Evolutionary conservation across 208 protist genomes (phyloP), one percentile per base, ranked within the genome.

Genomic region (Leishmania lainsoni): DNA sequence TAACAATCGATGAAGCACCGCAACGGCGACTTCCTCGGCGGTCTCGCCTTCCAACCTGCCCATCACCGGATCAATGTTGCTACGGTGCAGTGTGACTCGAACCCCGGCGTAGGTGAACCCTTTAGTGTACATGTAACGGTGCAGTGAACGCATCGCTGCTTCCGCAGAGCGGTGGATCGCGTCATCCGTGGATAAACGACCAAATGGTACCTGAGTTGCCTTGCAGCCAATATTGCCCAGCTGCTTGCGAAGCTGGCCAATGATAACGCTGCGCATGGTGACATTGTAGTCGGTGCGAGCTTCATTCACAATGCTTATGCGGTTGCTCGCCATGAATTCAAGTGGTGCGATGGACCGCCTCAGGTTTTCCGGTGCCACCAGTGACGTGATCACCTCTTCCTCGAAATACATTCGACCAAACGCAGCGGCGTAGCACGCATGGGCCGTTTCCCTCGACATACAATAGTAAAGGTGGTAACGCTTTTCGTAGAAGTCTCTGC

Each of bases 391-490:
- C 8, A 82, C 59, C 83, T 97, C 94, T 16, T 81, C 78, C 6
- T 80, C 80, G 49, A 95, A 91, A 9, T 81, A 87, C 87, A 93
- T 87, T 2, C 80, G 78, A 26, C 94, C 92, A 74, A 84, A 89
- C 6, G 81, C 87, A 29, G 89, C 76, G 42, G 69, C 72, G 78
- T 91, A 84, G 73, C 89, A 94, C 17, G 66, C 80, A 0, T 78
- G 79, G 51, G 90, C 90, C 17, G 90, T 93, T 42, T 76, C 71
- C 35, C 71, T 76, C 14, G 89, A 89, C 5, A 97, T 79, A 61
- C 81, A 91, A 76, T 92, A 94, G 69, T 80, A 86, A 8, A 97
- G 76, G 17, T 81, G 59, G 26, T 88, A 56, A 20, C 84, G 78
- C 49, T 90, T 72, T 14, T 83, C 58, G 45, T 82, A 79, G 56